These are phyloP conservation scores for Penicillium angulare DNA, from an alignment of 495 filamentous ascomycete genomes.

Conservation along the genomic window DNA sequence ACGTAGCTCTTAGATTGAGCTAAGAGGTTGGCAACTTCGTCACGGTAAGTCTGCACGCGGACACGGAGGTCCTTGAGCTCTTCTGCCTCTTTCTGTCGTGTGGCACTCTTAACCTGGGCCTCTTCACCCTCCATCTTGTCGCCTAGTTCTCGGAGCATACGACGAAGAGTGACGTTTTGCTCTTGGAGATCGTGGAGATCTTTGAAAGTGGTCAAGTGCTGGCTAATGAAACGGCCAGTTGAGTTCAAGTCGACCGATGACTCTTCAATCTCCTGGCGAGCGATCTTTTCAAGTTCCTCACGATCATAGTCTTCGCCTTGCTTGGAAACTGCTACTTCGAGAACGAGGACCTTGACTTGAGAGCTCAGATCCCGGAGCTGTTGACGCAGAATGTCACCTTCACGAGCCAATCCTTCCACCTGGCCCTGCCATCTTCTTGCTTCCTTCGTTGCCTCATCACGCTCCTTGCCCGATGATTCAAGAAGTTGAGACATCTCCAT, in stretches of 20 bases:
- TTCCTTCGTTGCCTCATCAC: constrained; percentile 56
- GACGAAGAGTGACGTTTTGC: constrained; percentile 80
- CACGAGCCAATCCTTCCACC: constrained; percentile 65
- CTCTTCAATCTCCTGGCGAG: constrained; percentile 62
- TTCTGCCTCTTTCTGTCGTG: constrained; percentile 68
- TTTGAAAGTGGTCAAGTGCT: constrained; percentile 78
- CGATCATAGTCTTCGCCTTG: constrained; percentile 73
- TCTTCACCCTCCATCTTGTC: constrained; percentile 91
- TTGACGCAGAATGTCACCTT: constrained; percentile 76
- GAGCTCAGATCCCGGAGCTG: constrained; percentile 88
- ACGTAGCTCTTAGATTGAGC: constrained; percentile 87
- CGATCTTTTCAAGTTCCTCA: constrained; percentile 70
- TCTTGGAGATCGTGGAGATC: constrained; percentile 81
- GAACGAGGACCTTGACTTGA: constrained; percentile 83
- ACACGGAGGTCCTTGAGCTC: constrained; percentile 69
- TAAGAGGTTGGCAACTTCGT: constrained; percentile 76
- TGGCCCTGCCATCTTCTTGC: constrained; percentile 71
- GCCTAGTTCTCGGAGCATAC: constrained; percentile 76
- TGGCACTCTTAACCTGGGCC: constrained; percentile 64
- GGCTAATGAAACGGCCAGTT: constrained; percentile 82
- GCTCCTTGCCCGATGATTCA: constrained; percentile 53
- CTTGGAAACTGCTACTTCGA: constrained; percentile 75
- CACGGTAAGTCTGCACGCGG: constrained; percentile 57
- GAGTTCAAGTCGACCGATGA: constrained; percentile 60
- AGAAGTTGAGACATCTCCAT: constrained; percentile 74